Base-by-base conservation (phyloP, 2,329 filamentous ascomycete species). In the Xylariaceae sp. region DNA sequence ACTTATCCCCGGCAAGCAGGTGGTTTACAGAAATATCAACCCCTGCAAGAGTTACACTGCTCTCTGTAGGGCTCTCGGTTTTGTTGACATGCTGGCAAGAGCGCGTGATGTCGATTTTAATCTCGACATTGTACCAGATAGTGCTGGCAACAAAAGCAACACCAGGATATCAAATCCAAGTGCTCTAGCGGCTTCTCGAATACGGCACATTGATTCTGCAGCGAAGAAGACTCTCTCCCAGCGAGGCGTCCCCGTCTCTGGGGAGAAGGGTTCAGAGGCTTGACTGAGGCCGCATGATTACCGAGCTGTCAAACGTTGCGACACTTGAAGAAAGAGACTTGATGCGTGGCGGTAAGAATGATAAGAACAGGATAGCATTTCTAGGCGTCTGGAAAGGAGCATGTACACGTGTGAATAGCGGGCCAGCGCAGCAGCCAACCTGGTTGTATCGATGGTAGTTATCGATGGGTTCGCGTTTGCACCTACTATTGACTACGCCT, bases 1-100 rank as follows among this genome's bases (percentile, higher is more conserved):
- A 67, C 80, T 96, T 69, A 82, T 97, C 19, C 90, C 90, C 0
- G 90, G 91, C 14, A 95, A 90, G 66, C 75, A 82, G 42, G 74
- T 79, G 36, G 74, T 74, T 1, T 87, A 86, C 65, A 75, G 77
- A 51, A 68, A 74, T 3, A 76, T 94, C 58, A 82, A 81, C 54
- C 69, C 73, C 42, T 78, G 80, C 52, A 90, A 86, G 70, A 86
- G 80, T 58, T 96, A 96, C 63, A 72, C 71, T 9, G 83, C 87
- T 45, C 68, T 85, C 2, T 87, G 90, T 62, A 75, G 82, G 49
- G 71, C 77, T 1, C 69, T 97, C 30, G 81, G 77, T 1, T 75
- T 89, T 33, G 75, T 83, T 2, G 76, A 85, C 49, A 68, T 95
- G 40, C 61, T 82, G 17, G 78, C 82, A 31, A 69, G 74, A 52